These are phyloP conservation scores for Hordeum pubiflorum DNA, from an alignment of 202 grass and related monocot species.

Conservation along the genomic window DNA sequence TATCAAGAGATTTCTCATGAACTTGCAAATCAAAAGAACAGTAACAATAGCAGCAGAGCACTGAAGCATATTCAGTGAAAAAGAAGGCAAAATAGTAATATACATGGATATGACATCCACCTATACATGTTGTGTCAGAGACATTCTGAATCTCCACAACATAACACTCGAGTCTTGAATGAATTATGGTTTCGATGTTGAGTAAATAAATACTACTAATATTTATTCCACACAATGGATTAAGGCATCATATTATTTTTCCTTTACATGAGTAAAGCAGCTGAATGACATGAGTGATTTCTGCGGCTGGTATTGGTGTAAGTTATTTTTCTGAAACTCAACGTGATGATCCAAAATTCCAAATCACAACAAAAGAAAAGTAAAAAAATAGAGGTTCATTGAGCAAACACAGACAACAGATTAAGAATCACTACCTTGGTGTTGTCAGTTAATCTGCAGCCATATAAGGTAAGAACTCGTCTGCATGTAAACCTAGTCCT, in stretches of 20 bases:
- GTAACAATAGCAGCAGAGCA: not conserved
- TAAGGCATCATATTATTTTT: not conserved
- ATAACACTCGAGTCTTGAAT: not conserved
- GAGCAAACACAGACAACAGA: not conserved
- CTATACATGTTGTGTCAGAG: not conserved
- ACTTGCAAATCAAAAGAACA: not conserved
- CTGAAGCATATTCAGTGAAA: not conserved
- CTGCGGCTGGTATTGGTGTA: not conserved
- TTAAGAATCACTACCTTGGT: not conserved
- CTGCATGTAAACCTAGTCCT: not conserved
- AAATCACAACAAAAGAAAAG: not conserved
- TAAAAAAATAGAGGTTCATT: not conserved
- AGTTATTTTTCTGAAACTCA: not conserved
- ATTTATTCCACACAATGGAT: not conserved
- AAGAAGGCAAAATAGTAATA: not conserved
- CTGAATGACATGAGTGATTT: not conserved
- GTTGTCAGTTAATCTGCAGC: not conserved
- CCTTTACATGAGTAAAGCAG: not conserved
- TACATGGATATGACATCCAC: not conserved
- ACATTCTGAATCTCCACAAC: not conserved
- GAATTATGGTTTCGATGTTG: not conserved
- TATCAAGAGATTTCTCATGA: not conserved
- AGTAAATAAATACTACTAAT: conserved; percentile 6
- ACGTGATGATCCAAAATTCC: not conserved
- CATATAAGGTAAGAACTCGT: not conserved